Evolutionary conservation across 768 basidiomycete species (phyloP).

Genomic region (Coprinopsis strossmayeri): DNA sequence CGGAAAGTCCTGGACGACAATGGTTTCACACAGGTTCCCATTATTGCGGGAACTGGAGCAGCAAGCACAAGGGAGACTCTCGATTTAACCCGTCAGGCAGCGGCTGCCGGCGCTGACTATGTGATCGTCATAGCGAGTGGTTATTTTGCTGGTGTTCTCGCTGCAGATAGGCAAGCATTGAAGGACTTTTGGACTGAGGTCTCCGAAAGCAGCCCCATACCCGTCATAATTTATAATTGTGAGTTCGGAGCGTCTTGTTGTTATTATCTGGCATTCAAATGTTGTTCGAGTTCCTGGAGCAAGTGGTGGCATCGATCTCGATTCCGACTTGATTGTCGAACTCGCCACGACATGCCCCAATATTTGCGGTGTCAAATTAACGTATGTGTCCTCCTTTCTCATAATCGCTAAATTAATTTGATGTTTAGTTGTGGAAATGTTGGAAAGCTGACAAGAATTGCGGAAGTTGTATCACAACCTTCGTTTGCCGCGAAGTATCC

Average conservation of each 20-base stretch:
- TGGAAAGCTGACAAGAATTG: constrained; percentile 84
- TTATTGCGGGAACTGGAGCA: constrained; percentile 79
- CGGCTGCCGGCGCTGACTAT: constrained; percentile 80
- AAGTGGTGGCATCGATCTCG: constrained; percentile 84
- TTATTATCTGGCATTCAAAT: constrained; percentile 8
- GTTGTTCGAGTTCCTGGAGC: constrained; percentile 67
- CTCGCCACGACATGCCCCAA: constrained; percentile 74
- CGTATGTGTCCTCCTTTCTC: constrained; percentile 40
- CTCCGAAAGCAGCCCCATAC: constrained; percentile 73
- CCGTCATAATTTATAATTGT: constrained; percentile 89
- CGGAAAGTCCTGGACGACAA: constrained; percentile 66
- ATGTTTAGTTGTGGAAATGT: constrained; percentile 75
- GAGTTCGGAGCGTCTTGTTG: constrained; percentile 19
- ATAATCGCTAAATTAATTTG: constrained; percentile 2
- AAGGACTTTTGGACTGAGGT: constrained; percentile 79
- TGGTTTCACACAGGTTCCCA: constrained; percentile 50
- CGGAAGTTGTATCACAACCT: constrained; percentile 53
- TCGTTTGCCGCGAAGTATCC: constrained; percentile 55
- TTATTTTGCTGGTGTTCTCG: constrained; percentile 78
- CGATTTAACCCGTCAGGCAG: constrained; percentile 68
- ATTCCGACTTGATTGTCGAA: constrained; percentile 81
- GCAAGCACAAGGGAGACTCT: constrained; percentile 82
- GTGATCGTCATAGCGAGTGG: constrained; percentile 82
- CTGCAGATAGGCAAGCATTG: constrained; percentile 54
- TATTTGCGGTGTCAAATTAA: constrained; percentile 83